These are phyloP conservation scores for Lenzites betulinus DNA, from an alignment of 768 basidiomycete species.

Conservation along the genomic window DNA sequence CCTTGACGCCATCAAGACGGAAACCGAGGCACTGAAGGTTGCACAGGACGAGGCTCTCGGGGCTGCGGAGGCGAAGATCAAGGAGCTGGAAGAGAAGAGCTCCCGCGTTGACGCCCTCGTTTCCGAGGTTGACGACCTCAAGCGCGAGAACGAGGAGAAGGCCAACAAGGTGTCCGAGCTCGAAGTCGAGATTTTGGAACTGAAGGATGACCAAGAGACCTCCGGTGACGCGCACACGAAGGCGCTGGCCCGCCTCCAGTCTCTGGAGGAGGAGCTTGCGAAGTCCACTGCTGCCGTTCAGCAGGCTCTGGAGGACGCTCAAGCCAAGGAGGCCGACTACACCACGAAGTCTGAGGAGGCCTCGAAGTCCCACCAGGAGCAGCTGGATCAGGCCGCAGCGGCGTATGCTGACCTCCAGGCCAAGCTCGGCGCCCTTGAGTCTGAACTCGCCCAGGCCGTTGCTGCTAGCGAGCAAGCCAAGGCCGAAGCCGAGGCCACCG, in stretches of 20 bases:
- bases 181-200: conserved; percentile 78
- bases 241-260: conserved; percentile 47
- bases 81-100: conserved; percentile 49
- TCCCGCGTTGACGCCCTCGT: conserved; percentile 46
- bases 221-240: conserved; percentile 59
- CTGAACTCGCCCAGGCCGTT: conserved; percentile 47
- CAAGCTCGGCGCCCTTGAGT: conserved; percentile 48
- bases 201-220: conserved; percentile 68
- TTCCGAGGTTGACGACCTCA: conserved; percentile 52
- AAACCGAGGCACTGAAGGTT: conserved; percentile 51
- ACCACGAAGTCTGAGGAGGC: conserved; percentile 42
- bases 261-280: conserved; percentile 55
- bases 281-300: conserved; percentile 50
- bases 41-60: conserved; percentile 52
- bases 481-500: conserved; percentile 45
- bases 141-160: conserved; percentile 68
- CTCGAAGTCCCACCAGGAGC: conserved; percentile 46
- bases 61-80: conserved; percentile 47
- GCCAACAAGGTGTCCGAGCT: conserved; percentile 75
- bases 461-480: conserved; percentile 52
- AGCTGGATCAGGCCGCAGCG: conserved; percentile 39
- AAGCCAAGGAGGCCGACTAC: conserved; percentile 50
- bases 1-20: conserved; percentile 54
- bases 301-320: conserved; percentile 48
- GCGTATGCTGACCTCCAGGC: conserved; percentile 43